Conservation (phyloP, 2,329 filamentous ascomycete genomes). For the Hymenoscyphus albidus region DNA sequence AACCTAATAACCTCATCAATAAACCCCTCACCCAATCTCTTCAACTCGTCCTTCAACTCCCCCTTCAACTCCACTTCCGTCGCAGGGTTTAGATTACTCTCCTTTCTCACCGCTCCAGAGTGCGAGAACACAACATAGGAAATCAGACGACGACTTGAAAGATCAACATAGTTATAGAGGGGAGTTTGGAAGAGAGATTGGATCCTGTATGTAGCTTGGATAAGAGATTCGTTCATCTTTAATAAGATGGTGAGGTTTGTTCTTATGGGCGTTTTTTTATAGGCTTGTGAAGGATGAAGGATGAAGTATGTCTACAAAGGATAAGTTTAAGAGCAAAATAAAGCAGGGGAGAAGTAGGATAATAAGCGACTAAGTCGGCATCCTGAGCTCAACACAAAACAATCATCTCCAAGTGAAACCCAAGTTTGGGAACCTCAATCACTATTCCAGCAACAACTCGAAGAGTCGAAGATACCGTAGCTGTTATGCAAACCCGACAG, state of each 20-base stretch:
- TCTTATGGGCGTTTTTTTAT: no score
- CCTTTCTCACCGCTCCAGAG: not conserved
- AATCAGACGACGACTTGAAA: not conserved
- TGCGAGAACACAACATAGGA: not conserved
- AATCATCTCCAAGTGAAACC: no score
- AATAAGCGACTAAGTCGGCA: no score
- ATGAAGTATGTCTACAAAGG: no score
- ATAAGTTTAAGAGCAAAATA: no score
- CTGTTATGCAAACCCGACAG: no score
- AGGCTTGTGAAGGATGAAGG: no score
- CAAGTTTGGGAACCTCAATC: no score
- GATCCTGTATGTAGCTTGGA: not conserved
- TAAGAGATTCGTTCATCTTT: not conserved
- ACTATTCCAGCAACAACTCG: no score
- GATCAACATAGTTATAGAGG: not conserved
- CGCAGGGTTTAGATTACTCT: not conserved
- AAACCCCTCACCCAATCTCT: not conserved
- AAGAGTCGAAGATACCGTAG: no score
- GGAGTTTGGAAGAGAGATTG: not conserved
- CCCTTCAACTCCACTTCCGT: not conserved
- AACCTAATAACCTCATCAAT: not conserved
- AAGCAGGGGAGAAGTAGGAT: no score
- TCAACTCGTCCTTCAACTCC: not conserved
- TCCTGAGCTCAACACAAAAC: no score
- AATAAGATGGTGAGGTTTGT: not conserved